Conservation (phyloP, 2,329 filamentous ascomycete species). For the Chrysoporthe cubensis region DNA sequence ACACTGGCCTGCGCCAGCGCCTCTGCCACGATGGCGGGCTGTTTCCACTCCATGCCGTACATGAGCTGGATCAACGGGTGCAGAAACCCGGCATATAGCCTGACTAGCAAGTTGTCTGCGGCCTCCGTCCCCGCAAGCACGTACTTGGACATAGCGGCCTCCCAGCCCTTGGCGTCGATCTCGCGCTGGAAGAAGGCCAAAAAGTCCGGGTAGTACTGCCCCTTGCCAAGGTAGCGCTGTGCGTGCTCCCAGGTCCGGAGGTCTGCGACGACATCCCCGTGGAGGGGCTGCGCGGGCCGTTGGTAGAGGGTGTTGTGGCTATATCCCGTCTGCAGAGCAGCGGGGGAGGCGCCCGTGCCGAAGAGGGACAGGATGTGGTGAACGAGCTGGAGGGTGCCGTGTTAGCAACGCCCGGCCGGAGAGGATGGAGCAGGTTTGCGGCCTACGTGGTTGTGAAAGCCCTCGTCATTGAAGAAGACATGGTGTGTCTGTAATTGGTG, state of each 20-base stretch:
- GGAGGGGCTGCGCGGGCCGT: conserved; percentile 50
- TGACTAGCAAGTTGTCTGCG: conserved; percentile 69
- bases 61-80: conserved; percentile 86
- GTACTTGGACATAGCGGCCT: conserved; percentile 65
- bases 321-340: conserved; percentile 66
- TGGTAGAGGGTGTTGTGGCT: conserved; percentile 71
- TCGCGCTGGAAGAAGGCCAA: conserved; percentile 76
- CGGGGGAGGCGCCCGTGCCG: conserved; percentile 69
- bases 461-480: conserved; percentile 75
- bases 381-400: conserved; percentile 50
- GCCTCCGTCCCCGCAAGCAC: conserved; percentile 68
- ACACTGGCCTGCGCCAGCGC: conserved; percentile 77
- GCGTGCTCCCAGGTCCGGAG: conserved; percentile 62
- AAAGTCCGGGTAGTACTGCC: conserved; percentile 70
- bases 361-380: conserved; percentile 80
- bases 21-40: conserved; percentile 81
- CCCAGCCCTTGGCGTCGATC: conserved; percentile 65
- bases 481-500: conserved; percentile 58
- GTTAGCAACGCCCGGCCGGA: conserved; percentile 39
- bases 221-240: conserved; percentile 64
- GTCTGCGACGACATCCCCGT: conserved; percentile 55
- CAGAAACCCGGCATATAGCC: conserved; percentile 66
- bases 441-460: conserved; percentile 80
- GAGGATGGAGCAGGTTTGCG: not conserved
- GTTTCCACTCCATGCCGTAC: conserved; percentile 80